Evolutionary conservation across 768 basidiomycete species (phyloP), one percentile per base, ranked within the genome.

Genomic region (Leccinellum albellum): DNA sequence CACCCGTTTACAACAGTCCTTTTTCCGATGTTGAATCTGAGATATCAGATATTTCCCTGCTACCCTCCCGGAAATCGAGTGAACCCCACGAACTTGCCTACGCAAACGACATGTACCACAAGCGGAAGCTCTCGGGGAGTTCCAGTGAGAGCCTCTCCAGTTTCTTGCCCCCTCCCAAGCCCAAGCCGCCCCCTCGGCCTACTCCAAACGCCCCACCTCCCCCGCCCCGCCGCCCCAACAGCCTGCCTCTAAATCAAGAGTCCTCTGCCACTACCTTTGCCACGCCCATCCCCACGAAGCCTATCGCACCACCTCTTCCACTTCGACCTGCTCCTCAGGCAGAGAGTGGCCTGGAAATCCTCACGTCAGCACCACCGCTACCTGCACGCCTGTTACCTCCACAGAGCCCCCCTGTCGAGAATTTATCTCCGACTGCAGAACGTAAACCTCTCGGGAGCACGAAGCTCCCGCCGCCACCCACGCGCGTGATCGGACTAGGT

Each of bases 401-500:
- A 10, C 56, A 35, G 40, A 52, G 42, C 32, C 9, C 24, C 33
- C 10, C 49, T 23, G 31, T 59, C 3, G 75, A 69, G 31, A 70
- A 59, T 2, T 60, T 66, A 6, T 64, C 67, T 2, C 53, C 52
- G 24, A 50, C 29, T 12, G 58, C 51, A 4, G 71, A 69, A 53
- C 73, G 73, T 21, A 72, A 66, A 61, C 37, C 56, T 26, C 29
- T 64, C 9, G 65, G 66, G n/a, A 24, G 63, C 69, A 44, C 69
- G 33, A 79, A 71, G 56, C 79, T 86, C 23, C 87, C 82, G 0
- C 90, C 90, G 0, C 90, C 90, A 0, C 90, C 90, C 0, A 88
- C 84, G 0, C 86, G 90, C 6, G 86, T 76, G 0, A 90, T 91
- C 46, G 87, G 74, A 1, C 75, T 80, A 0, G 86, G 87, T 1